A percentile compares a stretch with the other conserved stretches of the same genome.
These are phyloP conservation scores for Talaromyces amestolkiae DNA, from an alignment of 2,329 filamentous ascomycete species.

Conservation along the genomic window DNA sequence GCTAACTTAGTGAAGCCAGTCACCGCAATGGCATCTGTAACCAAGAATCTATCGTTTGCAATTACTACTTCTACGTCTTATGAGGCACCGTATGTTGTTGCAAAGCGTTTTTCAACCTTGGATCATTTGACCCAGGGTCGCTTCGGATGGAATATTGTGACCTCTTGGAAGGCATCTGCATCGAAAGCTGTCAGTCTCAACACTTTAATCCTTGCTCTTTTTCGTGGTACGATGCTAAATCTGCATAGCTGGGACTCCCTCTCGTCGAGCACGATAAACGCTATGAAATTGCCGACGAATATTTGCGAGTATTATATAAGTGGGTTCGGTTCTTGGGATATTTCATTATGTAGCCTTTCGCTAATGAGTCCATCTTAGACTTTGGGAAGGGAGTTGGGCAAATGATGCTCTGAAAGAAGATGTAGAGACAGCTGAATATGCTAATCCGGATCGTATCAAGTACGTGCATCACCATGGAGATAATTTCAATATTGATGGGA, in stretches of 20 bases:
- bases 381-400: constrained; percentile 66
- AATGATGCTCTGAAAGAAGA: constrained; percentile 64
- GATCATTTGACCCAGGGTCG: constrained; percentile 66
- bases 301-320: constrained; percentile 64
- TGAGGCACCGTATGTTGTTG: constrained; percentile 67
- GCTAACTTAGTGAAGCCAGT: constrained; percentile 44
- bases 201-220: constrained; percentile 45
- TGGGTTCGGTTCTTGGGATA: constrained; percentile 22
- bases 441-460: constrained; percentile 56
- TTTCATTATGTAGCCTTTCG: not conserved
- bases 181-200: constrained; percentile 60
- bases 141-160: constrained; percentile 64
- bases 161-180: constrained; percentile 65
- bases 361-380: not conserved
- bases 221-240: not conserved
- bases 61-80: constrained; percentile 68
- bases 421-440: constrained; percentile 54
- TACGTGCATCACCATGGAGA: constrained; percentile 65
- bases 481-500: constrained; percentile 62
- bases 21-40: constrained; percentile 66
- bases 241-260: constrained; percentile 33
- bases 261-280: constrained; percentile 61
- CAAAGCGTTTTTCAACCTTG: constrained; percentile 62
- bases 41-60: constrained; percentile 64
- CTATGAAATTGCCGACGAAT: constrained; percentile 64